Evolutionary conservation across 2,329 filamentous ascomycete species (phyloP).

Genomic region (Microcyclospora pomicola): DNA sequence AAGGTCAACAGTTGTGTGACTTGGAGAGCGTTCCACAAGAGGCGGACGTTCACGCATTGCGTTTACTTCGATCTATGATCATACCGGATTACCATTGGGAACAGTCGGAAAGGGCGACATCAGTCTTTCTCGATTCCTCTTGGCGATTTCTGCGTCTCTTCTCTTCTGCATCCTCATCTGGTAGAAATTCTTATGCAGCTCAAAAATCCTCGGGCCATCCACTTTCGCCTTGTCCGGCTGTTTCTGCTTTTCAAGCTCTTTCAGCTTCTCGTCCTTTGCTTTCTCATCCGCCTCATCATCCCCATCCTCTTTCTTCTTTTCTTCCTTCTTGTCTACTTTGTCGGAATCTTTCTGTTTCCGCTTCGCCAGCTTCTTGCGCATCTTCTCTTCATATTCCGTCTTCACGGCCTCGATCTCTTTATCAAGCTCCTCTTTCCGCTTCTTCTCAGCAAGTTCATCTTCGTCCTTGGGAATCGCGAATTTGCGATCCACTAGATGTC

Average conservation of each 20-base stretch:
- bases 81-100: slow-evolving; percentile 29
- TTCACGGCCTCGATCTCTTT: slow-evolving; percentile 36
- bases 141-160: slow-evolving; percentile 63
- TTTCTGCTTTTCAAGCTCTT: slow-evolving; percentile 30
- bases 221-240: slow-evolving; percentile 49
- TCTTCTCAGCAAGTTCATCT: slow-evolving; percentile 44
- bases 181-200: slow-evolving; percentile 80
- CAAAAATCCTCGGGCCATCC: slow-evolving; percentile 66
- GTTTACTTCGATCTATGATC: too few relatives aligned
- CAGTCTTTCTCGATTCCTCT: slow-evolving; percentile 65
- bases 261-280: slow-evolving; percentile 29
- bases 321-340: slow-evolving; percentile 49
- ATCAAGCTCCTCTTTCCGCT: slow-evolving; percentile 35
- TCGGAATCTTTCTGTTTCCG: slow-evolving; percentile 27
- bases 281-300: slow-evolving; percentile 46
- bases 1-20: too few relatives aligned
- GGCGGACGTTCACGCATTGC: too few relatives aligned
- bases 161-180: slow-evolving; percentile 71
- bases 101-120: slow-evolving; percentile 80
- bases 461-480: slow-evolving; percentile 64
- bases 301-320: slow-evolving; percentile 58
- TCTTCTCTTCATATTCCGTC: slow-evolving; percentile 37
- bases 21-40: too few relatives aligned
- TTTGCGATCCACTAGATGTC: slow-evolving; percentile 67
- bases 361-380: slow-evolving; percentile 30